These are phyloP conservation scores for Bruguiera hainesii DNA, from an alignment of 441 rosid genomes.

Conservation along the genomic window DNA sequence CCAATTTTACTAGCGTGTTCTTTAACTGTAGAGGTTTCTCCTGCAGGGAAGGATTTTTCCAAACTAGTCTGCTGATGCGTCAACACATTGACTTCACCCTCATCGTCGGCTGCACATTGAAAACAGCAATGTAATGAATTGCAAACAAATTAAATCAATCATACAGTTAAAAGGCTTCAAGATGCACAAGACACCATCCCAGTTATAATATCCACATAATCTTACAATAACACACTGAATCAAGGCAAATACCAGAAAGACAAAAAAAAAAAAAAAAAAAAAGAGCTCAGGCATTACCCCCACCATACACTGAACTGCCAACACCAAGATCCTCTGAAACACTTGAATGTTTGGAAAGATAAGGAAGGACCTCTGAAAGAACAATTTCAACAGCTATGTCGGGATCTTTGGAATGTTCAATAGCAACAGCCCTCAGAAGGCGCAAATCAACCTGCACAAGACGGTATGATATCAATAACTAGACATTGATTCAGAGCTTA, in stretches of 20 bases:
- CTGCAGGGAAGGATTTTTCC: conserved; percentile 22
- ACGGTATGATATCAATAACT: not conserved
- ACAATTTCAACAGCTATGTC: conserved; percentile 72
- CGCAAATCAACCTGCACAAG: conserved; percentile 66
- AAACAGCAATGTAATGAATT: not conserved
- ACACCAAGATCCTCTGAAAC: conserved; percentile 13
- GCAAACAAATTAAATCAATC: not conserved
- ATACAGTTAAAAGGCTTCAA: not conserved
- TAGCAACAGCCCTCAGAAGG: conserved; percentile 78
- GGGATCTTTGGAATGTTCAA: conserved; percentile 69
- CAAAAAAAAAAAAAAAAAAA: too few relatives aligned
- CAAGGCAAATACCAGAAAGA: not conserved
- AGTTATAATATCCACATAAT: not conserved
- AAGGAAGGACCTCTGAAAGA: conserved; percentile 72
- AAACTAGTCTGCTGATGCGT: conserved; percentile 6
- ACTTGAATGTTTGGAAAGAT: conserved; percentile 22
- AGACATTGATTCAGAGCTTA: too few relatives aligned
- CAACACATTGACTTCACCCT: conserved; percentile 25
- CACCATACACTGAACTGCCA: conserved; percentile 16
- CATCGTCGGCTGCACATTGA: conserved; percentile 38
- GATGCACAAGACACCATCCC: not conserved
- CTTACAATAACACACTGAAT: not conserved
- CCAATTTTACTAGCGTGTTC: conserved; percentile 19
- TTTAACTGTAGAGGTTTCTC: conserved; percentile 10
- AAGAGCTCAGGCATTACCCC: conserved; percentile 33